Conservation (phyloP, 2,329 filamentous ascomycete species). For the Colletotrichum horii region DNA sequence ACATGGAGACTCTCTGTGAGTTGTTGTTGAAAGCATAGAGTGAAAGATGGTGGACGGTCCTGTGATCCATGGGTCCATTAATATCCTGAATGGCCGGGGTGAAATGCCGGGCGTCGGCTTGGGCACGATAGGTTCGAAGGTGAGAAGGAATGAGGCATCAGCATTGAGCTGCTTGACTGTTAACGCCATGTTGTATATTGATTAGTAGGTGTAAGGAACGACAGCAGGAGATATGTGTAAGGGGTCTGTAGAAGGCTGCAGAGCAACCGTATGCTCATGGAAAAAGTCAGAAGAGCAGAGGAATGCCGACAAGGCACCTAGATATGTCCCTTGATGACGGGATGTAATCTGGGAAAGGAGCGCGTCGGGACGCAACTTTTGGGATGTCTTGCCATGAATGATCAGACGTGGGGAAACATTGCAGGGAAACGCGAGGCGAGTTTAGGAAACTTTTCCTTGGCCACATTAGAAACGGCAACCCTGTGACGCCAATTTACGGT, state of each 20-base stretch:
- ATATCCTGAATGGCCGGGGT: conserved; percentile 65
- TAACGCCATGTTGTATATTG: conserved; percentile 57
- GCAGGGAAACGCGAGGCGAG: conserved; percentile 16
- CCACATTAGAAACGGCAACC: conserved; percentile 5
- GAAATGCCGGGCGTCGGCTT: conserved; percentile 38
- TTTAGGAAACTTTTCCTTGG: conserved; percentile 8
- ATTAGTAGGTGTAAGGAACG: neutral
- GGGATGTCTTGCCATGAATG: neutral
- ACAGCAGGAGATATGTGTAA: neutral
- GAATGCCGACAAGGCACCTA: neutral
- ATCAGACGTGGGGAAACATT: neutral
- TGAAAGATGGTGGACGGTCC: conserved; percentile 66
- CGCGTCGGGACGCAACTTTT: conserved; percentile 1
- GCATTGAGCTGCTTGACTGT: conserved; percentile 68
- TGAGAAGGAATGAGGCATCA: conserved; percentile 69
- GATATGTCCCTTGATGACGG: conserved; percentile 13
- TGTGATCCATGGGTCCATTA: conserved; percentile 75
- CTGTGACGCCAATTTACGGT: conserved; percentile 10
- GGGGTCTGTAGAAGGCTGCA: neutral
- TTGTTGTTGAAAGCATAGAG: conserved; percentile 64
- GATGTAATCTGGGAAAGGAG: neutral
- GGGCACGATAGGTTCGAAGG: conserved; percentile 60
- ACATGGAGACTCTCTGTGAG: conserved; percentile 59
- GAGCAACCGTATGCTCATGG: neutral
- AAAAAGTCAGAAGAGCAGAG: neutral